Evolutionary conservation across 2,329 filamentous ascomycete species (phyloP).

Genomic region (Myrmaecium sp.): DNA sequence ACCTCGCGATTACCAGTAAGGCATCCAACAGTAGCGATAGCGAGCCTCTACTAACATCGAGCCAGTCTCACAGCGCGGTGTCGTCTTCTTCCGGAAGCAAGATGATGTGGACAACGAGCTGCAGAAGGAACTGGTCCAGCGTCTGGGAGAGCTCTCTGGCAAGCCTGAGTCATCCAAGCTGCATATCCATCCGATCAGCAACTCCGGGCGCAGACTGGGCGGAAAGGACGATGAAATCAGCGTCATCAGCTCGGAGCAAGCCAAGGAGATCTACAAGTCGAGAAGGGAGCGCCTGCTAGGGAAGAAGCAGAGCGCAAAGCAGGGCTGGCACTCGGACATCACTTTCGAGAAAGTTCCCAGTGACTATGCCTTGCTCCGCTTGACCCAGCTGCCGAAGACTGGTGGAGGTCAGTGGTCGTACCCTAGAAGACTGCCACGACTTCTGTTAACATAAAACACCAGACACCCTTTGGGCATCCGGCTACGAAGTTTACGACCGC

Average conservation of each 20-base stretch:
- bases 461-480: conserved; percentile 51
- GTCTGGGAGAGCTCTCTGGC: conserved; percentile 42
- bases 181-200: conserved; percentile 44
- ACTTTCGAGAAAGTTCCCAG: conserved; percentile 46
- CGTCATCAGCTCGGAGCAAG: conserved; percentile 42
- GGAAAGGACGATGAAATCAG: conserved; percentile 44
- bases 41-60: conserved; percentile 1
- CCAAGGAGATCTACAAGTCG: conserved; percentile 17
- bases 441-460: neutral
- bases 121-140: conserved; percentile 46
- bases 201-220: conserved; percentile 37
- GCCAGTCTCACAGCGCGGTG: conserved; percentile 48
- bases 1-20: conserved; percentile 41
- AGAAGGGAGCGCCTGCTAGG: conserved; percentile 10
- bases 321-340: conserved; percentile 44
- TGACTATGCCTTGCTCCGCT: conserved; percentile 45
- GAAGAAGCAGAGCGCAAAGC: conserved; percentile 18
- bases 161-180: conserved; percentile 40
- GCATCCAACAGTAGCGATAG: conserved; percentile 1
- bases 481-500: conserved; percentile 50
- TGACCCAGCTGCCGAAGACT: conserved; percentile 38
- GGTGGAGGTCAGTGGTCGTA: conserved; percentile 23
- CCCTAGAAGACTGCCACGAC: neutral
- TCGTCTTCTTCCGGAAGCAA: conserved; percentile 54
- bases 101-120: conserved; percentile 42